Base-by-base conservation (phyloP, 139 green algal species). In the Chlorella sp. region DNA sequence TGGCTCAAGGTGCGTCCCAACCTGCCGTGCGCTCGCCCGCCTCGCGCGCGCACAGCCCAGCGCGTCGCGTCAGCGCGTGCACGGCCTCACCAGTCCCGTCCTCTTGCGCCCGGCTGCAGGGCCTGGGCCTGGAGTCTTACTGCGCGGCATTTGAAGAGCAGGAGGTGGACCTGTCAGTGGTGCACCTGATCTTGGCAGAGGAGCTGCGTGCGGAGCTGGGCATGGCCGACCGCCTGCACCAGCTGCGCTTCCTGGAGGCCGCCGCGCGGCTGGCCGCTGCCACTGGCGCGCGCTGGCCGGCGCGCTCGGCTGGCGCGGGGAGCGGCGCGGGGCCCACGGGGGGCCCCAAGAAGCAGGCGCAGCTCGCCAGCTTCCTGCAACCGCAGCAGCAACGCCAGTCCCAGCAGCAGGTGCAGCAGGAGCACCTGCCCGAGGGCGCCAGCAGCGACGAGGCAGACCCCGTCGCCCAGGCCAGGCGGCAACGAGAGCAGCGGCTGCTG, bases 171-270 rank as follows among this genome's bases (percentile, higher is more conserved):
- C 38, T 75, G 38, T 35, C 35, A 0, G 60, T 63, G 19, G n/a
- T 75, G 40, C 69, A 75, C 29, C 27, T n/a, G 2, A 29, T 75
- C 9, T 56, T 9, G 5, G 40, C 69, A 25, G 69, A 75, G 36
- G 69, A 75, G 69, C 69, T 75, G 27, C n/a, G n/a, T n/a, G 38
- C 51, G 7, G 27, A 53, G 53, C 29, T 75, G 17, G 69, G 69
- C 5, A 17, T 75, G 12, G 41, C 53, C 6, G 53, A 66, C 38
- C n/a, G 38, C 11, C 53, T 51, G 69, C 69, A 75, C 69, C 51
- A 66, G 69, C 53, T 72, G 66, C 5, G 45, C 2, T 0, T n/a
- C n/a, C n/a, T n/a, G n/a, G n/a, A n/a, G n/a, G n/a, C n/a, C n/a
- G n/a, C n/a, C n/a, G n/a, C n/a, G n/a, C n/a, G n/a, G n/a, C n/a